Conservation (phyloP, 257 asterid genomes). For the Solanum bulbocastanum region DNA sequence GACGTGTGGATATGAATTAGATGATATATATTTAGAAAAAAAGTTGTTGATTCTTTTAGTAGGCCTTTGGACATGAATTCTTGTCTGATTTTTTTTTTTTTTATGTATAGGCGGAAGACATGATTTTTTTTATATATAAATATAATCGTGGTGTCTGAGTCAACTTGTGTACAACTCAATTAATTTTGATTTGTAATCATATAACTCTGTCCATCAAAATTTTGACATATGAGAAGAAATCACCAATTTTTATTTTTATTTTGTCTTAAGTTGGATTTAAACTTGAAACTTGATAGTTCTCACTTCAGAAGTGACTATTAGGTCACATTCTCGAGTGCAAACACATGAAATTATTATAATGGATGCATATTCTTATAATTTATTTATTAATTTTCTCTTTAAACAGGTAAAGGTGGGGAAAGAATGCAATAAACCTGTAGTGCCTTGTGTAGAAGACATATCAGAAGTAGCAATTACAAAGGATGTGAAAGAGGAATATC, state of each 20-base stretch:
- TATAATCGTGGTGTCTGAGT: too few relatives aligned
- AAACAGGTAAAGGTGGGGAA: constrained; percentile 3
- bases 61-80: background rate
- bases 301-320: background rate
- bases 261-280: too few relatives aligned
- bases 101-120: too few relatives aligned
- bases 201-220: background rate
- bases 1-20: background rate
- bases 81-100: too few relatives aligned
- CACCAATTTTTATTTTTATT: background rate
- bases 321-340: background rate
- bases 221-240: background rate
- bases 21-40: background rate
- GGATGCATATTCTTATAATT: background rate
- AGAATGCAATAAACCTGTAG: background rate
- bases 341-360: background rate
- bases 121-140: too few relatives aligned
- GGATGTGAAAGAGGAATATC: background rate
- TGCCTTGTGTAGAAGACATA: background rate
- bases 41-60: background rate
- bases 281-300: background rate
- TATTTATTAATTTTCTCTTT: background rate
- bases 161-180: too few relatives aligned
- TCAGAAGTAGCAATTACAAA: background rate
- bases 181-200: too few relatives aligned